phyloP scores from a whole-genome alignment of 352 stramenopile species.

The Pilasporangium apinafurcum region DNA sequence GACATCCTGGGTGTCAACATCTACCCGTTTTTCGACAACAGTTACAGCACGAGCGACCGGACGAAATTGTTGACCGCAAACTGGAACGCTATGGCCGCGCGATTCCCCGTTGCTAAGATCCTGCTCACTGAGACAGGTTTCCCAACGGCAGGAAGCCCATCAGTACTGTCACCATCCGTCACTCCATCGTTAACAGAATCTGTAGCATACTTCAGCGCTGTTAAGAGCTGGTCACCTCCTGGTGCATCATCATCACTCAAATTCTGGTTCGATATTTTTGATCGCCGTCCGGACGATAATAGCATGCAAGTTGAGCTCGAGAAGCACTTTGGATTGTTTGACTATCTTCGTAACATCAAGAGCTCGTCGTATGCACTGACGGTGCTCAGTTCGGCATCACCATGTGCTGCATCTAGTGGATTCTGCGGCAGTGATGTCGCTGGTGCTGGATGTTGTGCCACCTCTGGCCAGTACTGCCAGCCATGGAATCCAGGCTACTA shows the following conservation, averaged over 20 bases:
- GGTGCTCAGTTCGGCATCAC: neutral
- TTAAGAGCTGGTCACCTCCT: conserved; percentile 13
- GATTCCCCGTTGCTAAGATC: conserved; percentile 13
- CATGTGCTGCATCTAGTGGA: neutral
- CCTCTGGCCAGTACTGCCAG: conserved; percentile 13
- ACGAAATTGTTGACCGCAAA: conserved; percentile 6
- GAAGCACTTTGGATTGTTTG: conserved; percentile 53
- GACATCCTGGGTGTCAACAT: conserved; percentile 35
- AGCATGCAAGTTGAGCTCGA: conserved; percentile 29
- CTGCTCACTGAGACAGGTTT: conserved; percentile 21
- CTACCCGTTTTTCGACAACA: conserved; percentile 23
- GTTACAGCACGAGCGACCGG: conserved; percentile 9
- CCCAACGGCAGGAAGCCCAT: conserved; percentile 6
- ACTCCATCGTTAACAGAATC: conserved; percentile 3
- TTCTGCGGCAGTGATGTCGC: neutral
- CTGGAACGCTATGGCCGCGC: conserved; percentile 11
- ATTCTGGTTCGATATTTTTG: conserved; percentile 62
- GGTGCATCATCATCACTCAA: conserved; percentile 8
- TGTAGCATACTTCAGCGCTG: conserved; percentile 16
- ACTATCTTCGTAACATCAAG: conserved; percentile 36
- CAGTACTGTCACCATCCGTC: neutral
- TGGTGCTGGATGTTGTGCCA: conserved; percentile 1
- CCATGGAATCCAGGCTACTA: conserved; percentile 18
- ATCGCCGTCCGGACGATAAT: conserved; percentile 40
- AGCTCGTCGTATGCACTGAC: conserved; percentile 16